A percentile compares a stretch with the other conserved stretches of the same genome.
phyloP scores from a whole-genome alignment of 2,329 filamentous ascomycete genomes.

The Phaeosphaeriaceae sp. region DNA sequence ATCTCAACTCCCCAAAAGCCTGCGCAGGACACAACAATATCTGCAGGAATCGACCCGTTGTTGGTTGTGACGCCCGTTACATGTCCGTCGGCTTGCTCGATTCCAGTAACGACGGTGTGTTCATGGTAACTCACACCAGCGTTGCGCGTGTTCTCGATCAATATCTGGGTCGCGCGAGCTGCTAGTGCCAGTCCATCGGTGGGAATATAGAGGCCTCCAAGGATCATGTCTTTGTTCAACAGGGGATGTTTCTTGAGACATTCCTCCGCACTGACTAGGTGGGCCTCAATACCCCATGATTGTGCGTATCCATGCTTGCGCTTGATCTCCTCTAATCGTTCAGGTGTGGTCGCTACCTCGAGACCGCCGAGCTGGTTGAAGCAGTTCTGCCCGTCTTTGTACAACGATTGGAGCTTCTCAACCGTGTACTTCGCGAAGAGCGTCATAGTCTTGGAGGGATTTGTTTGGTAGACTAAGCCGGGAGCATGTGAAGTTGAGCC shows the following conservation, averaged over 20 bases:
- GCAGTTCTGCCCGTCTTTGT: constrained; percentile 53
- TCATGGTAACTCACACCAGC: constrained; percentile 67
- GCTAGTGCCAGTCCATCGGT: constrained; percentile 68
- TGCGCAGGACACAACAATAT: constrained; percentile 68
- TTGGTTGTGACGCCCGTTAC: constrained; percentile 65
- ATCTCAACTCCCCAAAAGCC: constrained; percentile 73
- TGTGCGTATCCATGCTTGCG: constrained; percentile 66
- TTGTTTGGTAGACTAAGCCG: constrained; percentile 70
- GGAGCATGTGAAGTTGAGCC: constrained; percentile 72
- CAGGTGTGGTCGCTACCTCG: constrained; percentile 67
- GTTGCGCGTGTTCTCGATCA: constrained; percentile 64
- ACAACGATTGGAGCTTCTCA: constrained; percentile 64
- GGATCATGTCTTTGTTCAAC: constrained; percentile 60
- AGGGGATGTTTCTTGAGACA: constrained; percentile 63
- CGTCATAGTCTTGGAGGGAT: constrained; percentile 64
- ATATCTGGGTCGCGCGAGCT: constrained; percentile 66
- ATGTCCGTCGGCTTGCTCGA: constrained; percentile 56
- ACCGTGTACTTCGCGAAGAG: constrained; percentile 67
- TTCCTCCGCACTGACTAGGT: constrained; percentile 59
- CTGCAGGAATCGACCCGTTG: constrained; percentile 60
- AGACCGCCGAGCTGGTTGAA: constrained; percentile 70
- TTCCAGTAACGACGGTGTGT: constrained; percentile 64
- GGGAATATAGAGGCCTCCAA: constrained; percentile 67
- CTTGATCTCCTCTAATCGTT: constrained; percentile 66
- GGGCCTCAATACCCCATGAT: constrained; percentile 67